phyloP scores from a whole-genome alignment of 495 filamentous ascomycete genomes.

The Rostrohypoxylon terebratum region DNA sequence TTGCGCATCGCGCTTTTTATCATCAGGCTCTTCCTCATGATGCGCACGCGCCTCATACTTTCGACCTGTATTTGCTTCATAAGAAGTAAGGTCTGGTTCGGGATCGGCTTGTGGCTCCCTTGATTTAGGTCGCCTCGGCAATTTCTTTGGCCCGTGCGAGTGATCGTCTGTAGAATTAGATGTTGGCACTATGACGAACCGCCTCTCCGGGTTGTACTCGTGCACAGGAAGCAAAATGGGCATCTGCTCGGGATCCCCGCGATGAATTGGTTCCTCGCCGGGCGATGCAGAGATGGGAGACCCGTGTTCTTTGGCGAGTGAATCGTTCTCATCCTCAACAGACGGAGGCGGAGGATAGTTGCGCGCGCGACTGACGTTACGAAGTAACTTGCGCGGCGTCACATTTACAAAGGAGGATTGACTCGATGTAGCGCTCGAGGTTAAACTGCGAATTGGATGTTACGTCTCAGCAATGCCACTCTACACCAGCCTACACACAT shows the following conservation, averaged over 20 bases:
- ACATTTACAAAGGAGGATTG: constrained; percentile 35
- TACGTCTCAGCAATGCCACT: constrained; percentile 28
- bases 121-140: constrained; percentile 32
- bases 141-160: constrained; percentile 21
- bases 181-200: constrained; percentile 57
- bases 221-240: constrained; percentile 56
- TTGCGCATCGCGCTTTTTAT: constrained; percentile 33
- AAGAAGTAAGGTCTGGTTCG: constrained; percentile 40
- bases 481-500: neutral
- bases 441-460: constrained; percentile 25
- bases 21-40: constrained; percentile 41
- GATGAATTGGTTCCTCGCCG: constrained; percentile 56
- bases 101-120: constrained; percentile 35
- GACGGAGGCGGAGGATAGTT: constrained; percentile 54
- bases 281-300: constrained; percentile 42
- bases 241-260: constrained; percentile 58
- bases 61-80: constrained; percentile 58
- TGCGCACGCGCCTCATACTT: constrained; percentile 48
- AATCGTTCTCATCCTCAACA: constrained; percentile 61
- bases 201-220: constrained; percentile 61
- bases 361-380: constrained; percentile 28
- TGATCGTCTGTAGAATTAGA: constrained; percentile 45
- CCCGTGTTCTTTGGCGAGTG: constrained; percentile 58
- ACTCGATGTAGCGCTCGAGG: constrained; percentile 23
- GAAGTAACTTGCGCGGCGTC: constrained; percentile 18